Evolutionary conservation across 2,329 filamentous ascomycete genomes (phyloP), one percentile per base, ranked within the genome.

Genomic region (Sporothrix pseudoabietina): DNA sequence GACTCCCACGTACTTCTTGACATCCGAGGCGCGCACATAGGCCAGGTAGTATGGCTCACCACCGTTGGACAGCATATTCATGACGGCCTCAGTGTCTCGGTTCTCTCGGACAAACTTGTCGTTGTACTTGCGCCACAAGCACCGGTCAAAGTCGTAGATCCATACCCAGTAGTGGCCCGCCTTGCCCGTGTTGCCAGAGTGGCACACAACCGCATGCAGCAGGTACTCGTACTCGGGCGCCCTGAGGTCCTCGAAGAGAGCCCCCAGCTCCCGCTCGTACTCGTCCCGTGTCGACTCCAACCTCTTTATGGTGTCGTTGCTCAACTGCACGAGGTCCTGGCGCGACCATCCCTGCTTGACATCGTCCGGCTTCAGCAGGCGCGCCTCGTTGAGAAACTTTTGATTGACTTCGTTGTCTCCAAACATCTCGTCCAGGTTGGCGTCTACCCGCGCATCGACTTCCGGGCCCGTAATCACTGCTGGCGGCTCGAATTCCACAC

Each of bases 111-210:
- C 94, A 19, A 87, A 87, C 71, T 91, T 91, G 78, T 99, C 96
- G 80, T 99, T 99, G 85, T 98, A 99, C 79, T 93, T 94, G 73
- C 94, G 91, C 94, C 96, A 99, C 26, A 94, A 85, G 49, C 90
- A 83, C 65, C 89, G 88, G 76, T 91, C 88, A 80, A 97, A 97
- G 82, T 98, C 96, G 79, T 90, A 92, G 76, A 99, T 97, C 87
- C 94, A 98, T 61, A 98, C 94, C 91, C 94, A 98, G 83, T 98
- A 99, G 81, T 99, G 96, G 0, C 96, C 96, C 63, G 91, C 91
- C 61, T 86, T 87, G 55, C 91, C 86, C 39, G 77, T 77, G 77
- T 86, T 85, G 44, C 93, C 93, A 26, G 92, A 90, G 80, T 99
- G 96, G 78, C 97, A 95, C 79, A 99, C 97, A 44, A 98, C 92